phyloP scores from a whole-genome alignment of 805 yeast species.

The Yamadazyma paraphyllophila region DNA sequence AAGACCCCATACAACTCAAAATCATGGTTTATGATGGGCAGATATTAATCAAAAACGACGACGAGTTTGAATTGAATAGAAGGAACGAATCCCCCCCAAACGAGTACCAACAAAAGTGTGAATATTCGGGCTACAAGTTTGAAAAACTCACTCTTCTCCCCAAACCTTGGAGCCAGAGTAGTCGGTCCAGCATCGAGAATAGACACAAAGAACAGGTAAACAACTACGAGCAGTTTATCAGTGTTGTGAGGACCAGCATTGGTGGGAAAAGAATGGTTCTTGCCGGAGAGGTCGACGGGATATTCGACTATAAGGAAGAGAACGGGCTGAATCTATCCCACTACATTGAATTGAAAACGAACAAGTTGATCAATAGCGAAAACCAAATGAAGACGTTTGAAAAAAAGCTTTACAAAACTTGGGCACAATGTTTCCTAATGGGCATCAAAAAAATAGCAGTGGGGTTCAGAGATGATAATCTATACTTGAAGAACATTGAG shows the following conservation, averaged over 20 bases:
- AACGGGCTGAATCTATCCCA: constrained; percentile 53
- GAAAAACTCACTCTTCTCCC: constrained; percentile 74
- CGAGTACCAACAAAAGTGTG: constrained; percentile 37
- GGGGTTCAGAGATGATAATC: constrained; percentile 80
- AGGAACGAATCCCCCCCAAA: constrained; percentile 22
- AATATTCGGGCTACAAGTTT: constrained; percentile 79
- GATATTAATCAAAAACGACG: constrained; percentile 57
- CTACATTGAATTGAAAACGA: constrained; percentile 83
- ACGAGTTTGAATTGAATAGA: constrained; percentile 34
- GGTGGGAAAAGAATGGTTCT: constrained; percentile 66
- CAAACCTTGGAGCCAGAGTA: constrained; percentile 68
- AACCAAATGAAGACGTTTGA: constrained; percentile 67
- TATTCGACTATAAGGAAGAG: constrained; percentile 63
- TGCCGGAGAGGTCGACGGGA: constrained; percentile 93
- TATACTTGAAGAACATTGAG: constrained; percentile 67
- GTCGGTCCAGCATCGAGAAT: constrained; percentile 66
- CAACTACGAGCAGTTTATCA: constrained; percentile 72
- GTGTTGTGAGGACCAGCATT: constrained; percentile 82
- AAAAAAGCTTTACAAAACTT: constrained; percentile 68
- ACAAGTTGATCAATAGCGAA: constrained; percentile 52
- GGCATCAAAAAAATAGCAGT: constrained; percentile 81
- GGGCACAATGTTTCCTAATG: constrained; percentile 91
- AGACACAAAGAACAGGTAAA: constrained; percentile 60
- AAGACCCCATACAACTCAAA: constrained; percentile 58
- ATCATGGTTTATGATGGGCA: constrained; percentile 74